Evolutionary conservation across 2,329 filamentous ascomycete species (phyloP), one percentile per base, ranked within the genome.

Genomic region (Arthrocladium fulminans): DNA sequence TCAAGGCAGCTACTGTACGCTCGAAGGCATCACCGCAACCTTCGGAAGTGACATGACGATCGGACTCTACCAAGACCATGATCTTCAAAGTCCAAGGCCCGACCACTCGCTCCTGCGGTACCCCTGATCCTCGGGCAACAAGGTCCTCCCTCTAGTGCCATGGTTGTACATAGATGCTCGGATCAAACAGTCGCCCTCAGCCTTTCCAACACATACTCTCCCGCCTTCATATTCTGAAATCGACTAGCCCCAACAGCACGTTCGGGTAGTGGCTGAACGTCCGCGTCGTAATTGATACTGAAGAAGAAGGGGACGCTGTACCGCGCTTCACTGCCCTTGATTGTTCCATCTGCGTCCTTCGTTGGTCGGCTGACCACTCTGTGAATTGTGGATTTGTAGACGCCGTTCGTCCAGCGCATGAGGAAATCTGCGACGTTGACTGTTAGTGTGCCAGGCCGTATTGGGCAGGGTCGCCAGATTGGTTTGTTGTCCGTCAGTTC

Each of bases 311-410:
- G 52, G 22, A 54, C 47, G 15, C 45, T 49, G 23, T 54, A 54
- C n/a, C 51, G 30, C 10, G 38, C 35, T 10, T 48, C 45, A 15
- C 15, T 24, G 3, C 45, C 45, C n/a, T 20, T 39, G 2, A 19
- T 3, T 17, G 12, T 27, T 24, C 34, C 44, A 61, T 63, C 1
- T 63, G 64, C 2, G 68, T 70, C 37, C 66, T 64, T 63, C 77
- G 77, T 51, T 22, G 45, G 45, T n/a, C 61, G 61, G 0, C 59
- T 61, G 10, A 71, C 70, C 2, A 79, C 73, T 7, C 74, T 62
- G 57, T 77, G 75, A 15, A 76, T 70, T 0, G 72, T 76, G 4
- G 67, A 72, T 50, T 67, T 72, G 55, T 74, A 75, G 17, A 60
- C 65, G 52, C 74, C 69, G 57, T 76, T 75, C 25, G 68, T 71